Evolutionary conservation across 352 stramenopile genomes (phyloP).

Genomic region (Pythium guiyangense): DNA sequence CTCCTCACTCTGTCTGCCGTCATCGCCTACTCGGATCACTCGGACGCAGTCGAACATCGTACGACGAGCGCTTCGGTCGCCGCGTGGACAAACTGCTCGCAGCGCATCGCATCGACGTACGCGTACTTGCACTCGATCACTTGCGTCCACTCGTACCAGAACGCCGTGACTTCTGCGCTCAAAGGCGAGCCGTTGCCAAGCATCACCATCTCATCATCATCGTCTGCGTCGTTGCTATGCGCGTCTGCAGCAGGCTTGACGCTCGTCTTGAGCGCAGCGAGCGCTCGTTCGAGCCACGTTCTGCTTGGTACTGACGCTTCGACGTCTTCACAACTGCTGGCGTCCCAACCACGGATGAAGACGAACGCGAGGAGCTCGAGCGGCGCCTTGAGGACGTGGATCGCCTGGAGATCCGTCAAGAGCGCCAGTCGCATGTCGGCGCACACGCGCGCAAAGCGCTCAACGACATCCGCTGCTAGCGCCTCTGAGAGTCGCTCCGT

Average conservation of each 20-base stretch:
- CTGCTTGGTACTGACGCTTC: not conserved
- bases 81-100: conserved; percentile 11
- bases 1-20: not conserved
- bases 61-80: conserved; percentile 1
- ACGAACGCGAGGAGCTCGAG: conserved; percentile 37
- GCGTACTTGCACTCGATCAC: conserved; percentile 49
- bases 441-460: conserved; percentile 15
- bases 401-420: conserved; percentile 18
- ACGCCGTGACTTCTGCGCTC: conserved; percentile 3
- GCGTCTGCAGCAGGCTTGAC: conserved; percentile 1
- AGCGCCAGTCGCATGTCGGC: conserved; percentile 10
- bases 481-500: conserved; percentile 1
- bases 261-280: conserved; percentile 3
- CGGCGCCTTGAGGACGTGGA: conserved; percentile 34
- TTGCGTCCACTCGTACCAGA: conserved; percentile 22
- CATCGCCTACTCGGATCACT: not conserved
- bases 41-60: no score
- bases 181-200: no score
- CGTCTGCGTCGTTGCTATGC: no score
- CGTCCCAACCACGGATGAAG: conserved; percentile 16
- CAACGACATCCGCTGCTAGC: conserved; percentile 16
- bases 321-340: not conserved
- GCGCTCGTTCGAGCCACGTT: conserved; percentile 7
- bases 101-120: conserved; percentile 28
- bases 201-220: not conserved